Conservation (phyloP, 352 stramenopile species). For the Globisporangium viniferum region DNA sequence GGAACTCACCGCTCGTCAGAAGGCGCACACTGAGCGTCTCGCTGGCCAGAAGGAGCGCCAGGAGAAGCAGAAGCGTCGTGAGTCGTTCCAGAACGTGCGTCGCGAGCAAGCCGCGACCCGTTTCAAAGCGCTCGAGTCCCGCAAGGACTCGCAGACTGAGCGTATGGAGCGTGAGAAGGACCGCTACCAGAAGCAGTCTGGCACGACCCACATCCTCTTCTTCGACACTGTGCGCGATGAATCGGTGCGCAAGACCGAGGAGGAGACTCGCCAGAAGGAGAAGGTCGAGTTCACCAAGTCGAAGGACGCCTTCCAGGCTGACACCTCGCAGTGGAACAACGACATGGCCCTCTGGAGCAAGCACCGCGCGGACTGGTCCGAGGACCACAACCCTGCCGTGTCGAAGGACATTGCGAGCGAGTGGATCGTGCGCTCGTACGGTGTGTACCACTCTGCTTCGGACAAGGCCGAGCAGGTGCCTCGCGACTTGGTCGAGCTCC, state of each 20-base stretch:
- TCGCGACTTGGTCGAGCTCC: conserved; percentile 67
- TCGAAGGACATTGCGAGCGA: conserved; percentile 87
- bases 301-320: conserved; percentile 85
- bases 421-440: conserved; percentile 85
- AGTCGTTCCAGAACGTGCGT: conserved; percentile 67
- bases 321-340: conserved; percentile 87
- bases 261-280: conserved; percentile 80
- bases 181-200: conserved; percentile 68
- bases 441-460: conserved; percentile 64
- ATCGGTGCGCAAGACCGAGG: conserved; percentile 65
- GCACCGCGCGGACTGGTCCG: conserved; percentile 83
- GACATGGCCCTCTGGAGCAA: conserved; percentile 88
- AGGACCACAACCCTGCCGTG: conserved; percentile 84
- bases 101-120: conserved; percentile 66
- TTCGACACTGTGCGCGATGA: conserved; percentile 80
- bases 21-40: conserved; percentile 70
- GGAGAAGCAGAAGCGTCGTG: conserved; percentile 66
- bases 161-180: conserved; percentile 84
- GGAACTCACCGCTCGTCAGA: conserved; percentile 56
- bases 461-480: conserved; percentile 49
- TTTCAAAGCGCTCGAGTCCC: conserved; percentile 78
- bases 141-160: conserved; percentile 76
- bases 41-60: conserved; percentile 56
- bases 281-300: conserved; percentile 89
- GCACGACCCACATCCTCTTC: conserved; percentile 79